Conservation (phyloP, 345 rosid genomes). For the Microthlaspi erraticum region DNA sequence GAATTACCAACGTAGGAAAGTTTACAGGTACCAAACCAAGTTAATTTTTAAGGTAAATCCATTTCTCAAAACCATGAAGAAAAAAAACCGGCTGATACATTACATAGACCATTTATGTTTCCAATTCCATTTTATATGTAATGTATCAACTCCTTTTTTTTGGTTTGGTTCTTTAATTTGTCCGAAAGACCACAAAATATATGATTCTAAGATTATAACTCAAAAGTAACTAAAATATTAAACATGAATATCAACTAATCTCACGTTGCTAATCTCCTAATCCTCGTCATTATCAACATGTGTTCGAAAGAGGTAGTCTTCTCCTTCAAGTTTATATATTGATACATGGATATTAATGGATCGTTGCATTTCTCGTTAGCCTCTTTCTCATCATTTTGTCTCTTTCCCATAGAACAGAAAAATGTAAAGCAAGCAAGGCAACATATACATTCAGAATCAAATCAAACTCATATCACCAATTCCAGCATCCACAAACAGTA, state of each 20-base stretch:
- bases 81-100: too few relatives aligned
- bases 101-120: too few relatives aligned
- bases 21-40: too few relatives aligned
- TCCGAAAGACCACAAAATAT: slow-evolving; percentile 10
- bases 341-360: slow-evolving; percentile 52
- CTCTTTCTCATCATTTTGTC: slow-evolving; percentile 44
- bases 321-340: slow-evolving; percentile 83
- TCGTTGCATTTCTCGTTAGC: slow-evolving; percentile 36
- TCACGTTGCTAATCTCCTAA: slow-evolving; percentile 15
- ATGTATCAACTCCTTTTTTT: background rate
- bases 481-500: slow-evolving; percentile 81
- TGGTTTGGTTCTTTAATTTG: background rate
- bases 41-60: too few relatives aligned
- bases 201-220: slow-evolving; percentile 14
- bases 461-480: too few relatives aligned
- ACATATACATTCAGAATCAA: background rate
- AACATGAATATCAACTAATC: slow-evolving; percentile 30
- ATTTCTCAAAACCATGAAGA: too few relatives aligned
- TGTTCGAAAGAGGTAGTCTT: slow-evolving; percentile 76
- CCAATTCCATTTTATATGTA: too few relatives aligned
- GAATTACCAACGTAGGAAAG: too few relatives aligned
- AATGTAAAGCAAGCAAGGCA: background rate
- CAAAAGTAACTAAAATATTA: background rate
- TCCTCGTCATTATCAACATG: slow-evolving; percentile 49
- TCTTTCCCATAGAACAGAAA: slow-evolving; percentile 51